phyloP scores from a whole-genome alignment of 257 asterid genomes.

The Nicotiana paniculata region DNA sequence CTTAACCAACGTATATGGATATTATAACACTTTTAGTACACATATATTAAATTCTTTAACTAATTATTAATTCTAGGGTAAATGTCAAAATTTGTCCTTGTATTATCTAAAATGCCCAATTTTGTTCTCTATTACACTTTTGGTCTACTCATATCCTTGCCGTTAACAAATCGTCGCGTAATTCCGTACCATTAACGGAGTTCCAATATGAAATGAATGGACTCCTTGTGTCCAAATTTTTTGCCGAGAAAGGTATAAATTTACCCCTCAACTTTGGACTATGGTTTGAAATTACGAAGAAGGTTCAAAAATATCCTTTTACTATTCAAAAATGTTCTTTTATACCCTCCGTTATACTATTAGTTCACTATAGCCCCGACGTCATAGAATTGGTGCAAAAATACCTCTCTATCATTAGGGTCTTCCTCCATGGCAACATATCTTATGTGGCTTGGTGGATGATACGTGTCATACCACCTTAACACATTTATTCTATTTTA shows the following conservation, averaged over 20 bases:
- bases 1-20: neutral
- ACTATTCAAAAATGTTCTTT: no score
- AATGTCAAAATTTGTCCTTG: neutral
- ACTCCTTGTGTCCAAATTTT: neutral
- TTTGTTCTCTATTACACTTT: neutral
- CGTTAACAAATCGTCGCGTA: neutral
- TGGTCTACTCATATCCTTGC: neutral
- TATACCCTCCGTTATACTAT: no score
- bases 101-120: neutral
- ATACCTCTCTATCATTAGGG: no score
- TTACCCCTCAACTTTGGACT: neutral
- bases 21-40: neutral
- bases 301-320: no score
- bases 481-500: no score
- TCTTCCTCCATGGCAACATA: no score
- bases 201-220: neutral
- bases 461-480: no score
- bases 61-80: neutral
- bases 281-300: neutral
- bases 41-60: neutral
- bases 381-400: no score
- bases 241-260: neutral
- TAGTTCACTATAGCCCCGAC: no score
- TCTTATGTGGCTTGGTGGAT: no score
- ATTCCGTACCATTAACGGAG: rapidly evolving